Base-by-base conservation (phyloP, 2,329 filamentous ascomycete species). In the Cordyceps fumosorosea region DNA sequence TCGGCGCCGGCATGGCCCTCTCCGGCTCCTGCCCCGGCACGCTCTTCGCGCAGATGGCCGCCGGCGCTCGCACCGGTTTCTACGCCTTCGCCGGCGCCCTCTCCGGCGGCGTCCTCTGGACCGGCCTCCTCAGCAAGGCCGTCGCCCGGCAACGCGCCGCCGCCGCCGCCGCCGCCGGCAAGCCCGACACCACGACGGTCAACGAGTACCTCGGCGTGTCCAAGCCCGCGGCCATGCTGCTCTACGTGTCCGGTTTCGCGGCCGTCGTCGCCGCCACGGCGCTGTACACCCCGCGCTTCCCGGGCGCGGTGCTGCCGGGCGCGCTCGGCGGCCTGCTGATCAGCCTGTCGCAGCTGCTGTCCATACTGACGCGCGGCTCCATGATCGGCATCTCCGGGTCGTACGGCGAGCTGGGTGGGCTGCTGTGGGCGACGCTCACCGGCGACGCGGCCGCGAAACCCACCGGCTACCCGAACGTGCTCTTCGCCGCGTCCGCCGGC, bases 1-100 rank as follows among this genome's bases (percentile, higher is more conserved):
- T 88, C 29, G 87, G 87, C 42, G 71, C 80, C n/a, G 87, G 87
- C 61, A 88, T 89, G 86, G 80, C 84, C 6, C 73, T 89, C 18
- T 82, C 85, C 0, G 86, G 85, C 10, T 82, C 86, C 0, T 89
- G 87, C 63, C 85, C 87, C 0, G 87, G 87, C 0, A 88, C 85
- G 0, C 78, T 88, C 6, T 79, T 88, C 55, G 80, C 82, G 0
- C 87, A 90, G 71, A 68, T 84, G 12, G 85, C 80, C 2, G 74
- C 80, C 14, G 81, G 83, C 1, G 74, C 86, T 3, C 73, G 69
- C 2, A 79, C 81, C 0, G 84, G 84, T 0, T 69, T 78, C 45
- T 81, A 78, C 59, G 80, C 82, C 0, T 72, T 88, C 2, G 72
- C 74, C 0, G 87, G 87, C 7, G 81, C 79, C 26, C 64, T 84